These are phyloP conservation scores for Saccharum officinarum DNA, from an alignment of 176 grass and related monocot genomes.

Conservation along the genomic window DNA sequence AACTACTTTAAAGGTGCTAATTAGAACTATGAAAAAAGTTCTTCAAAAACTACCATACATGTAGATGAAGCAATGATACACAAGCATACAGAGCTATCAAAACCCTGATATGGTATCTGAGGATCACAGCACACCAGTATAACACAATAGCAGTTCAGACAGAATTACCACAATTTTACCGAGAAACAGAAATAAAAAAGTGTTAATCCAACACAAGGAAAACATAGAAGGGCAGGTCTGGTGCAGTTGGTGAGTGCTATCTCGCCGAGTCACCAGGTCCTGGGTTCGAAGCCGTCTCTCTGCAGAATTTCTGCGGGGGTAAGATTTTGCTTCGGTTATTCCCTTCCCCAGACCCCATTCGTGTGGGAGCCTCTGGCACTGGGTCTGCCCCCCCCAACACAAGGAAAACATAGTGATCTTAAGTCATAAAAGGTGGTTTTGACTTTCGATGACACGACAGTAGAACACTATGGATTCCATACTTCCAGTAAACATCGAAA, in stretches of 20 bases:
- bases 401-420: not conserved
- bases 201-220: not conserved
- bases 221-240: too few species aligned
- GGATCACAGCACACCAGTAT: not conserved
- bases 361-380: too few species aligned
- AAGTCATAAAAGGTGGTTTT: not conserved
- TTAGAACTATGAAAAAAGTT: not conserved
- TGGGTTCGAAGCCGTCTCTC: too few species aligned
- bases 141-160: not conserved
- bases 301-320: too few species aligned
- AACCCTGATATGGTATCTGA: not conserved
- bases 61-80: not conserved
- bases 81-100: slow-evolving; percentile 7
- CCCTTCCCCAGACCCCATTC: too few species aligned
- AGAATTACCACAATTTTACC: not conserved
- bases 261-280: too few species aligned
- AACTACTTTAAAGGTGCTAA: not conserved
- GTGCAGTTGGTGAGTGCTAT: too few species aligned
- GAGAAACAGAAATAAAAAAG: not conserved
- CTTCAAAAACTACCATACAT: not conserved
- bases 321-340: too few species aligned
- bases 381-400: too few species aligned
- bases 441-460: not conserved
- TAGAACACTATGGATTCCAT: not conserved
- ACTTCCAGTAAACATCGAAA: not conserved